Evolutionary conservation across 2,329 filamentous ascomycete genomes (phyloP).

Genomic region (Ascochyta clinopodiicola): DNA sequence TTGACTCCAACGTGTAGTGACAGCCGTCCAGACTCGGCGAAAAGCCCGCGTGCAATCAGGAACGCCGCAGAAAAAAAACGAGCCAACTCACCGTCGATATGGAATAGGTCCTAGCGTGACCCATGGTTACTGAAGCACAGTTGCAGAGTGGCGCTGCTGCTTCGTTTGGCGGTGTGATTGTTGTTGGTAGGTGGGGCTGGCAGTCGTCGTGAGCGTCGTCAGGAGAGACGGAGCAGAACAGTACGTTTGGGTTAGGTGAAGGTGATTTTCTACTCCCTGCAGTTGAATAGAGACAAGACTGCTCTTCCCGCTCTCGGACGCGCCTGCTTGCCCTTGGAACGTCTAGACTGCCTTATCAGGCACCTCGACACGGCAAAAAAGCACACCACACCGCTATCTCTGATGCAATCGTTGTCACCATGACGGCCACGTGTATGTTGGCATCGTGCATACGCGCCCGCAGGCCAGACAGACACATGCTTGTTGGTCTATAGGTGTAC

Average conservation of each 20-base stretch:
- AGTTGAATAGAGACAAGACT: slow-evolving; percentile 8
- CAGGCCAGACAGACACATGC: not conserved
- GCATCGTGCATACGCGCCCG: slow-evolving; percentile 4
- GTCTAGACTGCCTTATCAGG: slow-evolving; percentile 25
- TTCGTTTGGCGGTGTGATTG: slow-evolving; percentile 4
- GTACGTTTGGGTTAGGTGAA: slow-evolving; percentile 6
- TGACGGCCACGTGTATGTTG: slow-evolving; percentile 25
- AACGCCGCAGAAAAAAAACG: slow-evolving; percentile 18
- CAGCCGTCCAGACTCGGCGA: slow-evolving; percentile 27
- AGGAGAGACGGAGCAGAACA: not conserved
- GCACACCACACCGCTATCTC: slow-evolving; percentile 33
- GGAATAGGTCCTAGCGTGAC: slow-evolving; percentile 44
- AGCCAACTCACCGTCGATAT: slow-evolving; percentile 45
- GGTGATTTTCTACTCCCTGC: slow-evolving; percentile 2
- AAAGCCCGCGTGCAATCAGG: slow-evolving; percentile 18
- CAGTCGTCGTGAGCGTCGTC: slow-evolving; percentile 11
- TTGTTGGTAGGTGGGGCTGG: slow-evolving; percentile 18
- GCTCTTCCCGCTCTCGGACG: slow-evolving; percentile 21
- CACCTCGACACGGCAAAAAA: slow-evolving; percentile 9
- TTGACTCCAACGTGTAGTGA: slow-evolving; percentile 21
- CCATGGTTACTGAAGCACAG: slow-evolving; percentile 25
- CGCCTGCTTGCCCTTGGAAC: slow-evolving; percentile 9
- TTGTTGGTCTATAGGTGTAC: not conserved
- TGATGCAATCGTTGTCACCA: slow-evolving; percentile 17
- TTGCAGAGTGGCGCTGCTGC: slow-evolving; percentile 10